Conservation (phyloP, 2,329 filamentous ascomycete genomes). For the Diaporthe sp. region DNA sequence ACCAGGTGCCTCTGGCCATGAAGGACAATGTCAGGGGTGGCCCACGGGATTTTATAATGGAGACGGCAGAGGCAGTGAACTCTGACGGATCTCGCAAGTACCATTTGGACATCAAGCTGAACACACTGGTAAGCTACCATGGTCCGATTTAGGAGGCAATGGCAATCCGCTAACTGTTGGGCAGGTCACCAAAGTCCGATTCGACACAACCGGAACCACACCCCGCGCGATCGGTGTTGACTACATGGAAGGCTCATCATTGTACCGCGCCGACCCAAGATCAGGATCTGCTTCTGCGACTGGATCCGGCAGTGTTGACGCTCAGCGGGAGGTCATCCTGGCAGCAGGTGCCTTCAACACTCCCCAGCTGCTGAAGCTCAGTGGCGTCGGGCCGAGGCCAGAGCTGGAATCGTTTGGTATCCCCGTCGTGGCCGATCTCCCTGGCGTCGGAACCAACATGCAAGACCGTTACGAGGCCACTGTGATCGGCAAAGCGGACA, state of each 20-base stretch:
- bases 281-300: constrained; percentile 38
- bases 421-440: constrained; percentile 42
- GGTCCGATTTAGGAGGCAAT: constrained; percentile 46
- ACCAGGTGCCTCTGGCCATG: constrained; percentile 56
- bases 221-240: constrained; percentile 38
- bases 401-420: constrained; percentile 42
- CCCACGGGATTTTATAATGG: constrained; percentile 44
- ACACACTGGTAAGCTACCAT: constrained; percentile 43
- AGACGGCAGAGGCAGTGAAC: constrained; percentile 51
- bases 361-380: constrained; percentile 47
- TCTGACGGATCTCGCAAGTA: constrained; percentile 40
- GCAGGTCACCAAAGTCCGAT: constrained; percentile 35
- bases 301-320: not conserved
- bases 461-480: constrained; percentile 41
- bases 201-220: constrained; percentile 30
- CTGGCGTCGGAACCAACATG: constrained; percentile 46
- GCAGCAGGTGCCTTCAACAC: constrained; percentile 44
- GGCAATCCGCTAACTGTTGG: not conserved
- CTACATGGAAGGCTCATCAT: constrained; percentile 36
- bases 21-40: constrained; percentile 50
- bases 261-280: constrained; percentile 39
- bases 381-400: constrained; percentile 44
- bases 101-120: constrained; percentile 54
- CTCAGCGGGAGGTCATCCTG: constrained; percentile 43
- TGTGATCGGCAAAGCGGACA: constrained; percentile 36